These are phyloP conservation scores for Pleurotus pulmonarius DNA, from an alignment of 768 basidiomycete species.

Conservation along the genomic window DNA sequence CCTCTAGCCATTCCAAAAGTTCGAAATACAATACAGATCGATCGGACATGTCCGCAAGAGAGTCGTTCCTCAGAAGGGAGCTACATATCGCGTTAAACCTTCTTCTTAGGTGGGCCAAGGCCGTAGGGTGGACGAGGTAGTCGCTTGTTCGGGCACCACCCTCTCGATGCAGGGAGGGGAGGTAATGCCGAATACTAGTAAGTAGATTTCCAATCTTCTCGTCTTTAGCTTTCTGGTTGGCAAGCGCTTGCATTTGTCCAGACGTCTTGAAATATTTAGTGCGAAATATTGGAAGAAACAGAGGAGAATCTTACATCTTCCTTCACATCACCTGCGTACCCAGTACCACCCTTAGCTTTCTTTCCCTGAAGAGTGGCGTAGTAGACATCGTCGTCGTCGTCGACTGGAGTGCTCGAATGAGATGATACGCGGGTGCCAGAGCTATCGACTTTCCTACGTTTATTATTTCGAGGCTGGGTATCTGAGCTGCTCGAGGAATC, in stretches of 20 bases:
- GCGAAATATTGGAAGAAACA: background rate
- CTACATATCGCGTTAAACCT: conserved; percentile 89
- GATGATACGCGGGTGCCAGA: background rate
- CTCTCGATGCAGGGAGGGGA: conserved; percentile 74
- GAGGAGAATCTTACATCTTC: conserved; percentile 70
- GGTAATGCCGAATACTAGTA: conserved; percentile 69
- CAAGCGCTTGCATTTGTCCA: conserved; percentile 76
- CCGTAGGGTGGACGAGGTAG: conserved; percentile 88
- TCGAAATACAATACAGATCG: conserved; percentile 83
- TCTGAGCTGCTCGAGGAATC: conserved; percentile 30
- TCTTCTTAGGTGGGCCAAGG: conserved; percentile 86
- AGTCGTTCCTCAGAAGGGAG: conserved; percentile 85
- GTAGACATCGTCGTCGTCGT: conserved; percentile 55
- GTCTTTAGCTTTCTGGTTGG: conserved; percentile 72
- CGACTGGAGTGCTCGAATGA: conserved; percentile 21
- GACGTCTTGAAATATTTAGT: conserved; percentile 47
- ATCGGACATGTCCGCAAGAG: conserved; percentile 92
- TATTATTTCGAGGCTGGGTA: conserved; percentile 31
- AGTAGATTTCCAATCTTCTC: conserved; percentile 68
- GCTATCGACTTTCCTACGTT: conserved; percentile 42
- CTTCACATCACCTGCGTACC: conserved; percentile 78
- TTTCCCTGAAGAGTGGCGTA: conserved; percentile 43
- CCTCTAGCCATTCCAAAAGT: conserved; percentile 90
- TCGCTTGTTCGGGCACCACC: conserved; percentile 83
- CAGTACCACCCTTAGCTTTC: conserved; percentile 76